Conservation (phyloP, 768 basidiomycete species). For the Russula olivacea region DNA sequence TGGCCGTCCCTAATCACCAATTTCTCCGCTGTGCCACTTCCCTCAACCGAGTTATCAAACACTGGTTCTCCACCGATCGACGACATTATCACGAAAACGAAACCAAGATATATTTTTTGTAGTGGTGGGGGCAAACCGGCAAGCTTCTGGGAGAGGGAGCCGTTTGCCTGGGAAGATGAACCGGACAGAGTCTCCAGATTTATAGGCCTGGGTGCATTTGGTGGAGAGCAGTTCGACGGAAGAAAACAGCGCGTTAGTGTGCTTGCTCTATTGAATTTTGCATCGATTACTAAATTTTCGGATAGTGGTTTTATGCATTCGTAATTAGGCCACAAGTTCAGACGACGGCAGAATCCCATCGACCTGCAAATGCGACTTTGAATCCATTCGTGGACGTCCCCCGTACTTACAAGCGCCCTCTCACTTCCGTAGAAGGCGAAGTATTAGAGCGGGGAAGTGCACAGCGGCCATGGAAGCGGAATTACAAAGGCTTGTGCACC, state of each 20-base stretch:
- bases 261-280: neutral
- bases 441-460: constrained; percentile 69
- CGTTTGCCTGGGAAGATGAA: constrained; percentile 78
- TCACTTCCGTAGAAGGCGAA: constrained; percentile 44
- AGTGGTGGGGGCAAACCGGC: constrained; percentile 56
- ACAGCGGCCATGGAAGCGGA: constrained; percentile 52
- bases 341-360: constrained; percentile 34
- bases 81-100: constrained; percentile 55
- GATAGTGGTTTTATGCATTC: constrained; percentile 97
- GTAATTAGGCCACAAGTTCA: constrained; percentile 57
- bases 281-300: constrained; percentile 9
- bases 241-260: constrained; percentile 81
- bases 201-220: constrained; percentile 85
- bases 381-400: constrained; percentile 58
- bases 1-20: constrained; percentile 66
- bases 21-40: constrained; percentile 48
- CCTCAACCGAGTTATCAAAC: constrained; percentile 39
- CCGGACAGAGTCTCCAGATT: constrained; percentile 67
- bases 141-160: constrained; percentile 93
- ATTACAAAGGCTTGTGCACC: constrained; percentile 42
- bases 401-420: constrained; percentile 47
- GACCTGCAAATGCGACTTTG: constrained; percentile 57
- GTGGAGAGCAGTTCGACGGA: constrained; percentile 46
- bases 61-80: constrained; percentile 54
- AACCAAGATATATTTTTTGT: constrained; percentile 87